Conservation (phyloP, 2,329 filamentous ascomycete genomes). For the Fusarium sp. region DNA sequence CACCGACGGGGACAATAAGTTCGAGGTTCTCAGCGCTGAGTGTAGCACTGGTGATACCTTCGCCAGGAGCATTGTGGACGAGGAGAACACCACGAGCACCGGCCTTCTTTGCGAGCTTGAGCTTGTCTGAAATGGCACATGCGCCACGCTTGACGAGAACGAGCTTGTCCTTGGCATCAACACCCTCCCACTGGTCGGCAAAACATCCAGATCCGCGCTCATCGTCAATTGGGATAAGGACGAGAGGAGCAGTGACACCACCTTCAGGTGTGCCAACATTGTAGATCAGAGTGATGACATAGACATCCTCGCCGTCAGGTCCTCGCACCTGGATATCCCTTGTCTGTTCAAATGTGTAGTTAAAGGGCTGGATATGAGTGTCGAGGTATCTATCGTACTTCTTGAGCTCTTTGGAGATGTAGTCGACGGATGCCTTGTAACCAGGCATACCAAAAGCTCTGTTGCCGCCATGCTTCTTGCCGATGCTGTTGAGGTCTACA, state of each 20-base stretch:
- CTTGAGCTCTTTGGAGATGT: slow-evolving; percentile 61
- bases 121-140: slow-evolving; percentile 59
- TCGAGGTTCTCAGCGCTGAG: slow-evolving; percentile 59
- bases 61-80: slow-evolving; percentile 70
- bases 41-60: slow-evolving; percentile 61
- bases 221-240: slow-evolving; percentile 55
- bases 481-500: slow-evolving; percentile 67
- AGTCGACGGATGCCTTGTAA: slow-evolving; percentile 69
- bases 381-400: slow-evolving; percentile 58
- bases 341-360: slow-evolving; percentile 59
- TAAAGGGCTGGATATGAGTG: slow-evolving; percentile 61
- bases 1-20: slow-evolving; percentile 53
- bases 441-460: slow-evolving; percentile 70
- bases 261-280: slow-evolving; percentile 59
- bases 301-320: slow-evolving; percentile 59
- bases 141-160: slow-evolving; percentile 59
- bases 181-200: slow-evolving; percentile 58
- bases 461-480: slow-evolving; percentile 67
- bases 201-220: slow-evolving; percentile 57
- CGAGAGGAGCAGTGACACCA: slow-evolving; percentile 54
- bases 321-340: slow-evolving; percentile 58
- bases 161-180: slow-evolving; percentile 59
- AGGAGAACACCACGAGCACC: slow-evolving; percentile 64
- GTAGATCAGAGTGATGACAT: slow-evolving; percentile 59
- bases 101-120: slow-evolving; percentile 57